These are phyloP conservation scores for Botryotinia narcissicola DNA, from an alignment of 2,329 filamentous ascomycete genomes.

Conservation along the genomic window DNA sequence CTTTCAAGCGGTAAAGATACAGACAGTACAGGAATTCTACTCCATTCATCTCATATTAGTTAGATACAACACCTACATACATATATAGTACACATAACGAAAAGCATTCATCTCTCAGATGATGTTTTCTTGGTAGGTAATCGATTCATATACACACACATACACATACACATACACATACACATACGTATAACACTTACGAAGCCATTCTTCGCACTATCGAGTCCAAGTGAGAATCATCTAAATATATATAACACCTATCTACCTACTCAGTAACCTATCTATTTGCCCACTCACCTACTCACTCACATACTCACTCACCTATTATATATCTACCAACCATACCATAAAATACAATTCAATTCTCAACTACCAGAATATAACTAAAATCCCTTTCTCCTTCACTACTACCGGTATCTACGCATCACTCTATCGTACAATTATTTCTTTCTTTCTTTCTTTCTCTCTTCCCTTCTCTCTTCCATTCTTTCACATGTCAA, in stretches of 20 bases:
- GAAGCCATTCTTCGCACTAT: not conserved
- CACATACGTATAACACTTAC: not conserved
- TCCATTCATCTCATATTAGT: not conserved
- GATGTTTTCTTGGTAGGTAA: not conserved
- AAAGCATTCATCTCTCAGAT: not conserved
- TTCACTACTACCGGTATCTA: too few species aligned
- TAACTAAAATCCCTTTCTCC: too few species aligned
- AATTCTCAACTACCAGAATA: not conserved
- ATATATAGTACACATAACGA: not conserved
- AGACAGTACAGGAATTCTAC: not conserved
- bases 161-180: not conserved
- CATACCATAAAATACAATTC: not conserved
- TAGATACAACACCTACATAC: not conserved
- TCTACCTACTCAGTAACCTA: not conserved
- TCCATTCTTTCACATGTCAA: not conserved
- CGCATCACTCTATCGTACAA: too few species aligned
- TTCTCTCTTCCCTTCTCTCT: not conserved
- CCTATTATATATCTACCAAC: too few species aligned
- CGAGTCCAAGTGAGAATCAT: too few species aligned
- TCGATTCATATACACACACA: too few species aligned
- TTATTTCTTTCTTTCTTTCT: not conserved
- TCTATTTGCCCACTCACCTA: not conserved
- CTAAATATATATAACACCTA: not conserved
- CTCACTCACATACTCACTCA: too few species aligned
- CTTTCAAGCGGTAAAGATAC: not conserved